Base-by-base conservation (phyloP, 2,329 filamentous ascomycete genomes). In the Coniella lustricola region DNA sequence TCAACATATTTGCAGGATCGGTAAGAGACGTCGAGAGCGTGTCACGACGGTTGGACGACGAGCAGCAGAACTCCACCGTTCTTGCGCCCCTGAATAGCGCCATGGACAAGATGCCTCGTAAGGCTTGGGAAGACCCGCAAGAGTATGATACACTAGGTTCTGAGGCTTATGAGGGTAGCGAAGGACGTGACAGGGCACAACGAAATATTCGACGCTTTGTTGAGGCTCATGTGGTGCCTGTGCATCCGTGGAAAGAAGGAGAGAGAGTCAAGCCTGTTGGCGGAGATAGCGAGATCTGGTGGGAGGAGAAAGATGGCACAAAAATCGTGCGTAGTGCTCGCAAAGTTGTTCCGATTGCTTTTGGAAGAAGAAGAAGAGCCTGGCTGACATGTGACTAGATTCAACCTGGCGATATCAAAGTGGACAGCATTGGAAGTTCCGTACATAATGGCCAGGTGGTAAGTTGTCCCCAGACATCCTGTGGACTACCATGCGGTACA, bases 391-490 rank as follows among this genome's bases (percentile, higher is more conserved):
- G 7, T 7, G 43, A 31, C 17, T 53, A 85, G 81, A 77, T 93
- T 22, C 84, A 90, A 72, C 93, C 91, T 1, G 85, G 85, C 5
- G 76, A 81, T 55, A 79, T 96, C 37, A 82, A 90, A 64, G 85
- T 97, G 13, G 78, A 82, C 36, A 81, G 73, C 50, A 74, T 95
- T 44, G 84, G 83, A 2, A 84, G 84, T 56, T 77, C 81, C 52
- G 90, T 94, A 16, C 77, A 81, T 3, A 98, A 97, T 63, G 93
- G 93, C 3, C 87, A 97, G 67, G 76, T 97, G 56, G 74, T 76
- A 62, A 61, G 74, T 68, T 7, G 5, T 20, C 17, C 22, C 7
- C 34, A 10, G 12, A 12, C 21, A 10, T 40, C 12, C 20, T 8
- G 18, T 4, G 16, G n/a, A 9, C 17, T 7, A 29, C 25, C 14